These are phyloP conservation scores for Parmelia sp. DNA, from an alignment of 495 filamentous ascomycete genomes.

Conservation along the genomic window DNA sequence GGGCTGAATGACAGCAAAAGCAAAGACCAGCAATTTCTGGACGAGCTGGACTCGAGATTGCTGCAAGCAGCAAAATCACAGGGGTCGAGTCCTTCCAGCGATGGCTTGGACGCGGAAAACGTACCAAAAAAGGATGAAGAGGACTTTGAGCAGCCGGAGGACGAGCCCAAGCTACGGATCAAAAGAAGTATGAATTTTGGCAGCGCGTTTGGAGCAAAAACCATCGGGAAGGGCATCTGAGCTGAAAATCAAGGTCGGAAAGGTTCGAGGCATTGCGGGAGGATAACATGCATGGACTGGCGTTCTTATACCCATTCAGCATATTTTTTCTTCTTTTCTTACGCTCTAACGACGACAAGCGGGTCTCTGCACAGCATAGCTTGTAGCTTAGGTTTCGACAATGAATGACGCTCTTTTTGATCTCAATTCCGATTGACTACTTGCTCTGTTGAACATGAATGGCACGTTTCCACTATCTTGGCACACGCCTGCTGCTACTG, in stretches of 20 bases:
- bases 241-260: background rate
- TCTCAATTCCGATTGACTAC: background rate
- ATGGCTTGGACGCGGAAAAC: constrained; percentile 19
- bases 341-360: background rate
- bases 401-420: background rate
- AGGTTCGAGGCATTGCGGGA: background rate
- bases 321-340: too few species aligned
- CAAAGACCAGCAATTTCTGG: constrained; percentile 23
- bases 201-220: constrained; percentile 20
- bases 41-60: constrained; percentile 25
- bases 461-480: too few species aligned
- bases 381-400: background rate
- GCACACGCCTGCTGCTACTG: too few species aligned
- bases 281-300: background rate
- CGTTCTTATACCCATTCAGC: too few species aligned
- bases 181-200: constrained; percentile 30
- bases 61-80: constrained; percentile 18
- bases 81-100: background rate
- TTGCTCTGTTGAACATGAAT: too few species aligned
- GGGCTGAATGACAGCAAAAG: constrained; percentile 19
- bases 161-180: constrained; percentile 19
- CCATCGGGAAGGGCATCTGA: constrained; percentile 10
- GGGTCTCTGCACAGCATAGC: background rate
- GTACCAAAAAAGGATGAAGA: constrained; percentile 15
- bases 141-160: constrained; percentile 23